These are phyloP conservation scores for Zasmidium cellare DNA, from an alignment of 2,329 filamentous ascomycete genomes.

Conservation along the genomic window DNA sequence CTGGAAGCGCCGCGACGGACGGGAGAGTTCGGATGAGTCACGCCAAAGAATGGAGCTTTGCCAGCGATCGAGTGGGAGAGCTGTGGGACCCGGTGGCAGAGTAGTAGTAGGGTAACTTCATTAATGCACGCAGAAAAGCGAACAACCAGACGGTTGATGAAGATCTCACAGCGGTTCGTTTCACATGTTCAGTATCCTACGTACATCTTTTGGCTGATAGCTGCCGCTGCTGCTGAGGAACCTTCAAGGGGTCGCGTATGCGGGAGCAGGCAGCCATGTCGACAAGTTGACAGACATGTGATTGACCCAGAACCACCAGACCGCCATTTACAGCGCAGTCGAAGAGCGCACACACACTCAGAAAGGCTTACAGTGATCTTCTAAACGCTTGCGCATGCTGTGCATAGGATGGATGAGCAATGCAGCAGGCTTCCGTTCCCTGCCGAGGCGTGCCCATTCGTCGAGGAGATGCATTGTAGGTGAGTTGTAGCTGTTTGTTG, in stretches of 20 bases:
- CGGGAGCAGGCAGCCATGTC: neutral
- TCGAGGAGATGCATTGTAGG: neutral
- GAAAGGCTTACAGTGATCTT: neutral
- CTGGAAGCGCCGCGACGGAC: neutral
- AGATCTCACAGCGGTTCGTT: neutral
- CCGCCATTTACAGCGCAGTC: constrained; percentile 2
- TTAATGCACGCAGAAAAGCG: constrained; percentile 4
- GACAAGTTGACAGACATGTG: neutral
- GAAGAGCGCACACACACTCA: no score
- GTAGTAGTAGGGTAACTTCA: neutral
- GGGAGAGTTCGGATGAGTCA: neutral
- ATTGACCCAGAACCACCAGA: constrained; percentile 1
- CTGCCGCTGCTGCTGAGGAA: neutral
- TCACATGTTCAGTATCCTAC: neutral
- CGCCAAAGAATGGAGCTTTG: neutral
- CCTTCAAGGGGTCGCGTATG: neutral
- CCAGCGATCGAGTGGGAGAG: neutral
- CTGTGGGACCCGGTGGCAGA: neutral
- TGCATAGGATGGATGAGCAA: neutral
- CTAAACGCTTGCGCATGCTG: neutral
- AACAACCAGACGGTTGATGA: neutral
- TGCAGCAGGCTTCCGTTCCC: neutral
- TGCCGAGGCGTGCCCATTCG: constrained; percentile 1
- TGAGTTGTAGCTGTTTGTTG: no score
- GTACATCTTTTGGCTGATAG: neutral